These are phyloP conservation scores for Glaciozyma martinii DNA, from an alignment of 768 basidiomycete genomes.

Conservation along the genomic window DNA sequence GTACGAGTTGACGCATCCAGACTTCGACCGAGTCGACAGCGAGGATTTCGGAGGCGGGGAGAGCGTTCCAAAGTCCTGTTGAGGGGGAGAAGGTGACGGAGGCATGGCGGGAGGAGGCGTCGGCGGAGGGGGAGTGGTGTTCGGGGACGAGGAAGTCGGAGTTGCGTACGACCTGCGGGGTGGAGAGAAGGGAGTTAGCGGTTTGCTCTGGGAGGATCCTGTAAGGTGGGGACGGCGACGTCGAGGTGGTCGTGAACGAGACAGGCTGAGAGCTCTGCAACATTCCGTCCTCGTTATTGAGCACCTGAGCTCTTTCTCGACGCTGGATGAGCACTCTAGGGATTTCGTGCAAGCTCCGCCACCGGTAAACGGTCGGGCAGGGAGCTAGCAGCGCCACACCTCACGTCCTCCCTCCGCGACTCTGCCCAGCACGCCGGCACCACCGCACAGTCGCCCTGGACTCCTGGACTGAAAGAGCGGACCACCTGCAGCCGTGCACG, in stretches of 20 bases:
- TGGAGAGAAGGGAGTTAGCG: slow-evolving; percentile 5
- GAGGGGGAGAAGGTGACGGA: slow-evolving; percentile 22
- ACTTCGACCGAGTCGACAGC: slow-evolving; percentile 17
- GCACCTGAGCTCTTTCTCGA: not conserved
- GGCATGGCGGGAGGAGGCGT: slow-evolving; percentile 10
- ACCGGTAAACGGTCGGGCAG: not conserved
- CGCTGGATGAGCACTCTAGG: not conserved
- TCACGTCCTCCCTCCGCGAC: too few relatives aligned
- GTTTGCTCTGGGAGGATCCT: not conserved
- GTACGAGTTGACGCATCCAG: slow-evolving; percentile 27
- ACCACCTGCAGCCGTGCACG: too few relatives aligned
- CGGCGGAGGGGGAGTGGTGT: slow-evolving; percentile 13
- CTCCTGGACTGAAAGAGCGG: too few relatives aligned
- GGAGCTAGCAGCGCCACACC: too few relatives aligned
- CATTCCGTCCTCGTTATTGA: too few relatives aligned
- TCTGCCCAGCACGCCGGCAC: too few relatives aligned
- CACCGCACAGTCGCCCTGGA: too few relatives aligned
- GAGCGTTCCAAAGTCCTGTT: slow-evolving; percentile 24
- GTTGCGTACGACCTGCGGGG: slow-evolving; percentile 29
- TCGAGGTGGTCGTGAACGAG: not conserved
- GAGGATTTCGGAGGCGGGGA: slow-evolving; percentile 10
- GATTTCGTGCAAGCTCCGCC: not conserved
- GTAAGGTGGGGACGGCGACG: not conserved
- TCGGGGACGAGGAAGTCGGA: slow-evolving; percentile 29
- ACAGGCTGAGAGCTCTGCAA: too few relatives aligned